Conservation (phyloP, 129 eudicot species). For the Centrapalus pauciflorus region DNA sequence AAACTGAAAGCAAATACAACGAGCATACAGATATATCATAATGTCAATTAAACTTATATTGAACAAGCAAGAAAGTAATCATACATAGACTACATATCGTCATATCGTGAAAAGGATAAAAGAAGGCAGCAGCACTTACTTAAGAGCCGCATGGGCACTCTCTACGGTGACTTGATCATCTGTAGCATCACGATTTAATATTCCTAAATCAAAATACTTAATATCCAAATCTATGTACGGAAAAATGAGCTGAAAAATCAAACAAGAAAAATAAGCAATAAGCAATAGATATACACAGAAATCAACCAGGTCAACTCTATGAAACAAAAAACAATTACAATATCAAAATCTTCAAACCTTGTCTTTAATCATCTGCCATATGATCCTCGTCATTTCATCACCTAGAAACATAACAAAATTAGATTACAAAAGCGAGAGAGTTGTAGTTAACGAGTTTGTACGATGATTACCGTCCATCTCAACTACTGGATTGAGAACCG, state of each 20-base stretch:
- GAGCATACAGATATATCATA: neutral
- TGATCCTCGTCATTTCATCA: conserved; percentile 94
- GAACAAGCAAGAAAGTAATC: neutral
- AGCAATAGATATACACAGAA: neutral
- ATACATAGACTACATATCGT: neutral
- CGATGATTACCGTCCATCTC: conserved; percentile 80
- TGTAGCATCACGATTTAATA: conserved; percentile 87
- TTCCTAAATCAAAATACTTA: conserved; percentile 85
- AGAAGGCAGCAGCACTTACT: conserved; percentile 36
- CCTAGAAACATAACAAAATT: conserved; percentile 35
- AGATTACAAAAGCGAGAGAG: neutral
- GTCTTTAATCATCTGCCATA: conserved; percentile 86
- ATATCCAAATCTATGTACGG: conserved; percentile 84
- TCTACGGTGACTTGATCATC: conserved; percentile 84
- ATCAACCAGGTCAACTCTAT: neutral
- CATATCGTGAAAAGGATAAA: neutral
- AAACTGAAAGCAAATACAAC: neutral
- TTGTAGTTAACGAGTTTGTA: neutral
- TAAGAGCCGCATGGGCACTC: conserved; percentile 82
- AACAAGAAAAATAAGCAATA: conserved; percentile 6
- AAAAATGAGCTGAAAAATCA: conserved; percentile 64
- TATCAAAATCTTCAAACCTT: conserved; percentile 35
- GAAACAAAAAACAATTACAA: neutral
- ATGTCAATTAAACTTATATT: neutral
- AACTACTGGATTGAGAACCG: conserved; percentile 71